Base-by-base conservation (phyloP, 1,284 basidiomycete species). In the Laetiporus sulphureus region DNA sequence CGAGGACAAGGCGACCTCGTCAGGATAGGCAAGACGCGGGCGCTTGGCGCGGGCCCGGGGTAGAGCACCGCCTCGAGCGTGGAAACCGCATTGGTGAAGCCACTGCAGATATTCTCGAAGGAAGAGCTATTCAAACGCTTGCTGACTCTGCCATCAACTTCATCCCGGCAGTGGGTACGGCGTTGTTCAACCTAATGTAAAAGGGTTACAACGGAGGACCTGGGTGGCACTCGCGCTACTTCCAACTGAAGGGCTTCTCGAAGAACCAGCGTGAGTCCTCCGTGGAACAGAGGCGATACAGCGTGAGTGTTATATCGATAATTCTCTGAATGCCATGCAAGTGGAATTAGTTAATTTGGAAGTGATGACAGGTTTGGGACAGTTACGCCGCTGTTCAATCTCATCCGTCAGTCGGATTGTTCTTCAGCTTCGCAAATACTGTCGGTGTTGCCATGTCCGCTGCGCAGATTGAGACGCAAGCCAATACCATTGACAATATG, bases 361-460 rank as follows among this genome's bases (percentile, higher is more conserved):
- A n/a, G 25, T 13, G 25, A 7, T 8, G 15, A 5, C 32, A 77
- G 74, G 1, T 83, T 87, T 53, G 83, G 83, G 11, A 71, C 74
- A 25, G 64, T 68, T 18, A 72, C 80, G 0, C 65, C 82, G 40
- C 63, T 72, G 2, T 65, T 87, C 50, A 78, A 75, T 51, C 67
- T 86, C 36, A 61, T 86, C 25, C 84, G 2, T 57, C 83, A 32
- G 67, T 74, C 15, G 72, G 72, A 5, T 65, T 77, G 36, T 46
- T 76, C 22, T 74, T 78, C 56, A 65, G 60, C 25, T 74, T 78
- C 51, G 75, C 75, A 1, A 71, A 69, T 20, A 72, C 75, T 0
- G 75, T 83, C 21, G 84, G 83, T 18, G 83, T 82, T 0, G 83
- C 83, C 2, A 61, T 88, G 41, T 86, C 82, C 79, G 83, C 82